Evolutionary conservation across 1,139 yeast species (phyloP), one percentile per base, ranked within the genome.

Genomic region (Pichia cactophila): DNA sequence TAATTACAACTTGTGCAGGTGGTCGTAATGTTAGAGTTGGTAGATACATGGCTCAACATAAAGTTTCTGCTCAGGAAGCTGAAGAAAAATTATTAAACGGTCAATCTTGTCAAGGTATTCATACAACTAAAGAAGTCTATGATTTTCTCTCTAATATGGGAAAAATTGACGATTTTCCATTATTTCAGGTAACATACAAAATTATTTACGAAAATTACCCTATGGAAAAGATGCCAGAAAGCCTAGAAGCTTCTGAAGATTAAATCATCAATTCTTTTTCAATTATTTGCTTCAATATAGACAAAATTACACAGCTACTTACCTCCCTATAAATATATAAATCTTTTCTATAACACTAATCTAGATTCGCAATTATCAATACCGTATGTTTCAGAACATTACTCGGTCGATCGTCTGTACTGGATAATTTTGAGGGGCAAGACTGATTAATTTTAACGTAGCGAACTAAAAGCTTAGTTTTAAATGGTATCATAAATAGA

Each of bases 21-120:
- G 97, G 97, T 62, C 80, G 97, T 72, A 90, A 90, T 71, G 94
- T 86, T 62, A 81, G 83, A 67, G 94, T 90, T 55, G 97, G 94
- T 52, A 80, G 76, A 60, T 83, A 74, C 64, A 85, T 81, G 86
- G 82, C 86, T 52, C 76, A 79, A 66, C 72, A 86, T 56, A 80
- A 81, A 50, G 84, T 80, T 58, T 70, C 77, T 58, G 90, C 95
- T 42, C 74, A 76, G 67, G 88, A 81, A 61, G 86, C 94, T 54
- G 97, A 90, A 72, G 79, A 77, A 69, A 85, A 74, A 58, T 73
- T 89, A 59, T 75, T 90, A 61, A 87, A 89, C 65, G 97, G 97
- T 48, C 96, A 89, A 73, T 82, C 90, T 51, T 92, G 96, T 49
- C 97, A 90, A 72, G 97, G 97, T 66, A 78, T 89, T 55, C 78